phyloP scores from a whole-genome alignment of 2,329 filamentous ascomycete species.

The Aspergillus versicolor region DNA sequence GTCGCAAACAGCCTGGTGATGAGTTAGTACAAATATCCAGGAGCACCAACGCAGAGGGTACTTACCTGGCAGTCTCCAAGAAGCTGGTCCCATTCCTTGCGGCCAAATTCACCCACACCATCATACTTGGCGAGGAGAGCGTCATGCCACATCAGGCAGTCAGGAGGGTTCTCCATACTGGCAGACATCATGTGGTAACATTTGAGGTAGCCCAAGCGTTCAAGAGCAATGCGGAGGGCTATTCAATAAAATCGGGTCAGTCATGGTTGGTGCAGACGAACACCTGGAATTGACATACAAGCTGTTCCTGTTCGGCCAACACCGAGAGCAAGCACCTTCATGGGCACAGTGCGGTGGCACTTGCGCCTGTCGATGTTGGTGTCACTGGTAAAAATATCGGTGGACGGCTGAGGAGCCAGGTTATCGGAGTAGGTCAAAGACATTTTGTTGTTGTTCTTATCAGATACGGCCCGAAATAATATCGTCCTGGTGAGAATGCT shows the following conservation, averaged over 20 bases:
- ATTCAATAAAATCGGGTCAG: constrained; percentile 8
- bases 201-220: constrained; percentile 65
- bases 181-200: constrained; percentile 74
- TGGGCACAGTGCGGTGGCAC: constrained; percentile 66
- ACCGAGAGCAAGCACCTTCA: constrained; percentile 70
- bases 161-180: constrained; percentile 66
- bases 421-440: constrained; percentile 38
- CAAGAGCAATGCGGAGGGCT: constrained; percentile 66
- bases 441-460: constrained; percentile 23
- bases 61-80: constrained; percentile 59
- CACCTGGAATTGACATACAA: constrained; percentile 48
- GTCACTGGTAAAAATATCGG: constrained; percentile 58
- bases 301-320: constrained; percentile 70
- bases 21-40: neutral
- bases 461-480: neutral
- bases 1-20: constrained; percentile 61
- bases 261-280: neutral
- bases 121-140: constrained; percentile 64
- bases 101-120: constrained; percentile 61
- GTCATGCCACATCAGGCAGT: constrained; percentile 69
- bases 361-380: constrained; percentile 67
- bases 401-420: constrained; percentile 41
- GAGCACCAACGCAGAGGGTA: neutral
- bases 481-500: neutral
- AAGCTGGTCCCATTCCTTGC: constrained; percentile 68